Evolutionary conservation across 352 stramenopile genomes (phyloP), one percentile per base, ranked within the genome.

Genomic region (Globisporangium emineosum): DNA sequence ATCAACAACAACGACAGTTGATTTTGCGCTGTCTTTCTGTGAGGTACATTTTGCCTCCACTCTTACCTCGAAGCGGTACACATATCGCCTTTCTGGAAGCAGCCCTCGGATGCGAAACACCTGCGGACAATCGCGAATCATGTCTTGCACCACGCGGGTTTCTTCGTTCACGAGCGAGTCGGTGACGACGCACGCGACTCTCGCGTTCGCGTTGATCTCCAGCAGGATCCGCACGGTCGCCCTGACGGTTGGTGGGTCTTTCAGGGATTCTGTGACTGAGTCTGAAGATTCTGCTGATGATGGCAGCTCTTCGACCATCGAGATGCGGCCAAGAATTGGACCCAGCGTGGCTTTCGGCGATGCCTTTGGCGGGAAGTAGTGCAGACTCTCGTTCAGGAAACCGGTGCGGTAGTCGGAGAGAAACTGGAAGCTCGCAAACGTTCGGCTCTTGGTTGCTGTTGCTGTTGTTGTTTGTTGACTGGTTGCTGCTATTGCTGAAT

Each of bases 41-140:
- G 52, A 57, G 19, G 52, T 30, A 57, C 1, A 23, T 43, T 23
- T 9, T 29, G 7, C 30, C 23, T 17, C 27, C 21, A 66, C 60
- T 8, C 37, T n/a, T n/a, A 84, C 78, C 63, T 89, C 83, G 54
- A 94, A 92, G 15, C 70, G 78, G 37, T 89, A 91, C 0, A 89
- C 62, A 32, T 89, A 94, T 60, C 85, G 70, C 23, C 79, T 67
- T 40, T 90, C 71, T n/a, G 80, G 79, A 5, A 62, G 35, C 10
- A 94, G 66, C 0, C 63, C 72, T 7, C 68, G 15, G 30, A 90
- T 75, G 25, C 65, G 57, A 66, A 94, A 91, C 1, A 89, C 68
- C 2, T 71, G 52, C 0, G 85, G 85, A 8, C 63, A 59, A 27
- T 82, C 65, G 3, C 69, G 61, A 19, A 32, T 52, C 21, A 91